phyloP scores from a whole-genome alignment of 768 basidiomycete genomes.

The Amanita rubescens region DNA sequence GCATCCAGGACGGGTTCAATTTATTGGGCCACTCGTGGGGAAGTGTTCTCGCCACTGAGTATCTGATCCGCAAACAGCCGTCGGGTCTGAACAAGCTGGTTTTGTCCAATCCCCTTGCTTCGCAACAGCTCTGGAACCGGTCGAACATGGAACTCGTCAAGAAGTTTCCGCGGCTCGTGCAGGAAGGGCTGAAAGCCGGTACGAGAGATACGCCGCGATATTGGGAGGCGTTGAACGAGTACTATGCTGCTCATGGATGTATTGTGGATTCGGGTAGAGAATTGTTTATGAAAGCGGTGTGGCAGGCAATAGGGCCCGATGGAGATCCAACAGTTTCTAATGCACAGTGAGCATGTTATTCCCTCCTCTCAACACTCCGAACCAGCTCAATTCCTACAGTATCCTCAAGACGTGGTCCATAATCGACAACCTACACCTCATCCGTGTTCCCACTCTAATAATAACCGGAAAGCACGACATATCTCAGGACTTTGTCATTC shows the following conservation, averaged over 20 bases:
- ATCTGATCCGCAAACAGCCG: conserved; percentile 28
- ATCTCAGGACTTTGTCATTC: conserved; percentile 29
- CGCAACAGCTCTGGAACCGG: conserved; percentile 16
- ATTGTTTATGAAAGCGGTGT: conserved; percentile 11
- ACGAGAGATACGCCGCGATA: conserved; percentile 8
- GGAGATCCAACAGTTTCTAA: conserved; percentile 16
- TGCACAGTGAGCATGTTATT: conserved; percentile 13
- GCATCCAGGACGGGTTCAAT: conserved; percentile 32
- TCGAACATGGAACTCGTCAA: conserved; percentile 13
- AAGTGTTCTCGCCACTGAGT: conserved; percentile 37
- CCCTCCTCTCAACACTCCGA: not conserved
- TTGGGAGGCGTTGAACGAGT: conserved; percentile 11
- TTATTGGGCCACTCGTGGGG: conserved; percentile 50
- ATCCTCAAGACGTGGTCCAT: conserved; percentile 36
- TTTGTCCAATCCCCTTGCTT: conserved; percentile 19
- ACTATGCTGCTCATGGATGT: conserved; percentile 17
- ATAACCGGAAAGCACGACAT: conserved; percentile 37
- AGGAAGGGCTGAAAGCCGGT: conserved; percentile 2
- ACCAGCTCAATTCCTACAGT: conserved; percentile 18
- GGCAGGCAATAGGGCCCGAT: conserved; percentile 8
- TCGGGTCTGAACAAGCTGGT: conserved; percentile 26
- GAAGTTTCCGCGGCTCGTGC: conserved; percentile 7
- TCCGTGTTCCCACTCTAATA: conserved; percentile 30
- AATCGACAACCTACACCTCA: conserved; percentile 33
- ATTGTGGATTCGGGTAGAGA: conserved; percentile 10